Conservation (phyloP, 306 rosid genomes). For the Rosa multiflora region DNA sequence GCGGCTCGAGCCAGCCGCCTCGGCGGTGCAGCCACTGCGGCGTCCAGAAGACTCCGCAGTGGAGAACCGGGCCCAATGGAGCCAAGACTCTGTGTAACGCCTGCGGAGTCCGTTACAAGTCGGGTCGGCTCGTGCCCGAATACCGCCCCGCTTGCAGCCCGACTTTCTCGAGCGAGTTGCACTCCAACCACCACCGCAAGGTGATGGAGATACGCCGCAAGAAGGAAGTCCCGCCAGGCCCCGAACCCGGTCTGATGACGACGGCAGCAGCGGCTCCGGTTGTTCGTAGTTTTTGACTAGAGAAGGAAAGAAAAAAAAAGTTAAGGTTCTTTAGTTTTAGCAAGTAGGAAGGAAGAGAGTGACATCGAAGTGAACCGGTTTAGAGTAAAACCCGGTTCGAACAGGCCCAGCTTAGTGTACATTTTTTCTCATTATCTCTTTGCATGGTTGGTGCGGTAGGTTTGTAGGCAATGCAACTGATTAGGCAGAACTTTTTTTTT, state of each 20-base stretch:
- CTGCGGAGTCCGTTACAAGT: conserved; percentile 86
- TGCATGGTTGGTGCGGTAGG: conserved; percentile 48
- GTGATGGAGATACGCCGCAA: conserved; percentile 95
- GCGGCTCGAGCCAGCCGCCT: conserved; percentile 34
- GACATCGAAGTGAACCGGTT: conserved; percentile 29
- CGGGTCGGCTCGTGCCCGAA: conserved; percentile 90
- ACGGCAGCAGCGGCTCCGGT: conserved; percentile 19
- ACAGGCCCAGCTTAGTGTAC: conserved; percentile 47
- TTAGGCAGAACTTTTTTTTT: conserved; percentile 24
- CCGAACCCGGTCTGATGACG: conserved; percentile 33
- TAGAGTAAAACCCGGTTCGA: conserved; percentile 40
- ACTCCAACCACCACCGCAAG: conserved; percentile 95
- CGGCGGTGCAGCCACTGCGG: conserved; percentile 96
- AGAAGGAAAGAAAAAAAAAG: background rate
- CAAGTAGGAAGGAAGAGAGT: conserved; percentile 11
- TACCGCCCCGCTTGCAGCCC: conserved; percentile 99
- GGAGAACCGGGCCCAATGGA: conserved; percentile 93
- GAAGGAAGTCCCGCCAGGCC: conserved; percentile 41
- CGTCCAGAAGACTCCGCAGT: conserved; percentile 94
- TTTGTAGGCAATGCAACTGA: conserved; percentile 45
- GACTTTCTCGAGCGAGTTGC: conserved; percentile 71
- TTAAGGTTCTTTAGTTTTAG: conserved; percentile 1
- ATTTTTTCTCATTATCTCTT: conserved; percentile 17
- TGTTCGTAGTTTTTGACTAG: conserved; percentile 51
- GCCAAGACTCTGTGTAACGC: conserved; percentile 89